Conservation (phyloP, 148 eudicot genomes). For the Rhododendron ferrugineum region DNA sequence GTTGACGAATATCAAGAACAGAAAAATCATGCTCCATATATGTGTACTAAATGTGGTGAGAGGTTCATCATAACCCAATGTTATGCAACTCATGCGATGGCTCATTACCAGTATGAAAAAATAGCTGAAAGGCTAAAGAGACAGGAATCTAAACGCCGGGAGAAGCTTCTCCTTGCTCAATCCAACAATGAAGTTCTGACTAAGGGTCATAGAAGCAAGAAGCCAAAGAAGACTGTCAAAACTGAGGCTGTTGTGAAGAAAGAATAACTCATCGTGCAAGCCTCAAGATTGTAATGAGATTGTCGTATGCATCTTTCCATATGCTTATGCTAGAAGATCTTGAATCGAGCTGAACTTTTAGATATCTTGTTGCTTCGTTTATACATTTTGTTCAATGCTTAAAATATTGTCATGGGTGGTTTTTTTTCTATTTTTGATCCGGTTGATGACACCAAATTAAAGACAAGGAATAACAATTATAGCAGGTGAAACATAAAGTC, state of each 20-base stretch:
- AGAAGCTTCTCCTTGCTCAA: neutral
- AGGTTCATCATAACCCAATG: neutral
- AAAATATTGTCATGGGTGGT: neutral
- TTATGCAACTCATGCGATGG: neutral
- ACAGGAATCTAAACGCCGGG: neutral
- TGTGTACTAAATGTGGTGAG: neutral
- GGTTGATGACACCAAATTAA: neutral
- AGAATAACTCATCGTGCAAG: neutral
- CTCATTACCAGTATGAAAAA: neutral
- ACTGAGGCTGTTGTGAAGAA: neutral
- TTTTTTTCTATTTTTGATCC: neutral
- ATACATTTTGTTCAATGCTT: neutral
- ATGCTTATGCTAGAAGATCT: neutral
- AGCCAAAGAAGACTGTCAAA: conserved; percentile 1
- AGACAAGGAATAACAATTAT: neutral
- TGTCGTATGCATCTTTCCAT: neutral
- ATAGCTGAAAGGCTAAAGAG: neutral
- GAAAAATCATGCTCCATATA: neutral
- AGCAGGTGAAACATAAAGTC: neutral
- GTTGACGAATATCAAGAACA: neutral
- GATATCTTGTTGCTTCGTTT: neutral
- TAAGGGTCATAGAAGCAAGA: neutral
- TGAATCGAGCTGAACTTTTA: neutral
- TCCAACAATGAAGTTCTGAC: neutral
- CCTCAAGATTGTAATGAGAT: neutral